Evolutionary conservation across 78 protist genomes (phyloP).

Genomic region (Tieghemostelium lacteum): DNA sequence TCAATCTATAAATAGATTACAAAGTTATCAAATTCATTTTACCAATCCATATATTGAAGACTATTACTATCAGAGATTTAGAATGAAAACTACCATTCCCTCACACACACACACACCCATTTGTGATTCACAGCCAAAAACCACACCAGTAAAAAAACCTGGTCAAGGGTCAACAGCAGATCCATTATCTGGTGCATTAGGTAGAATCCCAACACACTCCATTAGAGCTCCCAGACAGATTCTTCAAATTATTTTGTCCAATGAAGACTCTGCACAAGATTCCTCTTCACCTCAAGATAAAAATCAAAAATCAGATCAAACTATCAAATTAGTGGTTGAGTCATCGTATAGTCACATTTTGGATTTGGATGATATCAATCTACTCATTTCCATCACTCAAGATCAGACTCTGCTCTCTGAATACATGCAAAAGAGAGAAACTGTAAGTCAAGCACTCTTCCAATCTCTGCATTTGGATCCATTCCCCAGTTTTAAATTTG

Average conservation of each 20-base stretch:
- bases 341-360: constrained; percentile 59
- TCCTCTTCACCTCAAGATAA: not conserved
- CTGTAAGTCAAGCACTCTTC: constrained; percentile 28
- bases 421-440: constrained; percentile 26
- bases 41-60: constrained; percentile 83
- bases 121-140: constrained; percentile 72
- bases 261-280: constrained; percentile 3
- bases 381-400: constrained; percentile 9
- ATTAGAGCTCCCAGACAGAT: constrained; percentile 83
- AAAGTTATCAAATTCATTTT: constrained; percentile 71
- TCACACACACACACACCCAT: constrained; percentile 61
- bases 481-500: constrained; percentile 70
- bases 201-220: constrained; percentile 82
- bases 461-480: constrained; percentile 63
- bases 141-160: constrained; percentile 26
- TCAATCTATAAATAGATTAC: constrained; percentile 72
- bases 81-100: constrained; percentile 7
- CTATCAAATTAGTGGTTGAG: constrained; percentile 69
- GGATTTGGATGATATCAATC: constrained; percentile 71
- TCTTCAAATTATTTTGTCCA: constrained; percentile 48
- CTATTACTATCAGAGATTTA: constrained; percentile 71
- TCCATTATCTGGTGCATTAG: constrained; percentile 78
- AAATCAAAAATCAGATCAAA: constrained; percentile 64
- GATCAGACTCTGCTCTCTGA: constrained; percentile 1
- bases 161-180: constrained; percentile 24